Evolutionary conservation across 306 rosid genomes (phyloP).

Genomic region (Malus sylvestris): DNA sequence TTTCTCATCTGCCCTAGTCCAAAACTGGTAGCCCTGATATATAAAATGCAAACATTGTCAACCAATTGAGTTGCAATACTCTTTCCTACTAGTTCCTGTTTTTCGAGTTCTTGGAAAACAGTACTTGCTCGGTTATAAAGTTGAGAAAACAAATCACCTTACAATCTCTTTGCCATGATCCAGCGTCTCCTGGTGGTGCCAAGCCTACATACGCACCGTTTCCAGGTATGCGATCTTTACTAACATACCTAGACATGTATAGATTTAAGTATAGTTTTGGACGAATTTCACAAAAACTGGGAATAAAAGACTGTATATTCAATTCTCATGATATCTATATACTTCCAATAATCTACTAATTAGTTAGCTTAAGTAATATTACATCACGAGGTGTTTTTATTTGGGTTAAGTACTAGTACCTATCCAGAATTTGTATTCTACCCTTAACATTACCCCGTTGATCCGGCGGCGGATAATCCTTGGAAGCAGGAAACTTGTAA

Average conservation of each 20-base stretch:
- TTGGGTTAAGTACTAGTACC: conserved; percentile 9
- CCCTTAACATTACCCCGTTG: conserved; percentile 28
- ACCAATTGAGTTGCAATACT: neutral
- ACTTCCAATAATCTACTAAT: neutral
- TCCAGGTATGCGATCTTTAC: conserved; percentile 3
- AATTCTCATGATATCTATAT: no score
- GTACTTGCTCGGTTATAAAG: neutral
- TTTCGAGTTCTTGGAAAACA: neutral
- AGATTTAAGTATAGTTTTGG: neutral
- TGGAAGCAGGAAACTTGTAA: conserved; percentile 30
- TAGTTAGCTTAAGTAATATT: neutral
- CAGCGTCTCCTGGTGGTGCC: conserved; percentile 47
- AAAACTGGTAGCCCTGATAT: conserved; percentile 75
- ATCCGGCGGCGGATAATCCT: conserved; percentile 25
- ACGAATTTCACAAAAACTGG: neutral
- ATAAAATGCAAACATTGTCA: neutral
- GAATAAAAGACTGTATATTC: neutral
- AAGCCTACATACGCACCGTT: conserved; percentile 40
- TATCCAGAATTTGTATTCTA: conserved; percentile 21
- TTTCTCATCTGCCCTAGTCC: conserved; percentile 59
- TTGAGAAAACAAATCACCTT: conserved; percentile 38
- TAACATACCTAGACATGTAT: conserved; percentile 7
- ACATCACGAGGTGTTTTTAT: no score
- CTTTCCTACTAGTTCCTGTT: neutral
- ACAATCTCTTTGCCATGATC: conserved; percentile 61